These are phyloP conservation scores for Xerocomus brunneocitrinus DNA, from an alignment of 768 basidiomycete species.

Conservation along the genomic window DNA sequence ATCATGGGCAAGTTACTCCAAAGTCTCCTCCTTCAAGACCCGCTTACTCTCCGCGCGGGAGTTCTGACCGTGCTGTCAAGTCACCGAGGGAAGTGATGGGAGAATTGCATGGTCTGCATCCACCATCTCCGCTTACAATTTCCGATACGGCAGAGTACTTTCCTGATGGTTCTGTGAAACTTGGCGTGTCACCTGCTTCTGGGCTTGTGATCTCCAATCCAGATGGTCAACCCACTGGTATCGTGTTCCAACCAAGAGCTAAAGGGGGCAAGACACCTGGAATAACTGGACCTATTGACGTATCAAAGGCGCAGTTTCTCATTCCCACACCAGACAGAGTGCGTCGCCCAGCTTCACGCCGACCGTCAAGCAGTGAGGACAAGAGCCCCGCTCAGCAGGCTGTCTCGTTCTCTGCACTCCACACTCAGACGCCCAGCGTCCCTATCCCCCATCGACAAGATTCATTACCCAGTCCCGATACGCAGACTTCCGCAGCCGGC, in stretches of 20 bases:
- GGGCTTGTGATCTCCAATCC: conserved; percentile 90
- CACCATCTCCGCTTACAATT: conserved; percentile 68
- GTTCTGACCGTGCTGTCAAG: conserved; percentile 58
- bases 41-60: conserved; percentile 46
- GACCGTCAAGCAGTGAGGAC: conserved; percentile 27
- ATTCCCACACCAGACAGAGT: conserved; percentile 26
- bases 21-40: conserved; percentile 42
- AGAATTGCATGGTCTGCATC: conserved; percentile 39
- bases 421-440: conserved; percentile 13
- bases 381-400: conserved; percentile 21
- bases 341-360: conserved; percentile 24
- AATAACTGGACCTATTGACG: conserved; percentile 37
- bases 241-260: conserved; percentile 84
- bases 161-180: conserved; percentile 57
- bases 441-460: conserved; percentile 23
- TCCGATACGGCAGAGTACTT: conserved; percentile 69
- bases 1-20: conserved; percentile 29
- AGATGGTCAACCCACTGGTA: conserved; percentile 91
- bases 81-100: conserved; percentile 45
- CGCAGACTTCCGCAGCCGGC: conserved; percentile 2
- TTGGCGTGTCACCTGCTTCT: conserved; percentile 74
- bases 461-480: conserved; percentile 21
- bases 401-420: conserved; percentile 29
- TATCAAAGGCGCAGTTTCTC: conserved; percentile 40
- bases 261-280: conserved; percentile 36